Evolutionary conservation across 208 protist genomes (phyloP).

Genomic region (Trypanosoma theileri): DNA sequence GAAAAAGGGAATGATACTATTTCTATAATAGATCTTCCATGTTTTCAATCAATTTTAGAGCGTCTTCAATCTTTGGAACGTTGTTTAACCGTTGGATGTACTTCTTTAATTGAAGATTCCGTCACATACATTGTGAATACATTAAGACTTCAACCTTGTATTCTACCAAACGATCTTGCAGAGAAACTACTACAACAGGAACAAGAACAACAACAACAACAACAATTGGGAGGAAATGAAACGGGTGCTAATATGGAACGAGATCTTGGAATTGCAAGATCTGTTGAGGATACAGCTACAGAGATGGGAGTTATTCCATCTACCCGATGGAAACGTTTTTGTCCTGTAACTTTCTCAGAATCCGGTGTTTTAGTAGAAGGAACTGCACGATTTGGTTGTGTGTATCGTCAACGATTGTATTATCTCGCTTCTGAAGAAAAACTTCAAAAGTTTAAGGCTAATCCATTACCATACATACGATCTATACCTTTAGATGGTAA

Average conservation of each 20-base stretch:
- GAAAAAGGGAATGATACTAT: constrained; percentile 2
- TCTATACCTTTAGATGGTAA: constrained; percentile 32
- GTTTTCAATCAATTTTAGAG: constrained; percentile 28
- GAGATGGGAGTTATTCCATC: constrained; percentile 34
- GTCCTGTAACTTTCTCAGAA: constrained; percentile 76
- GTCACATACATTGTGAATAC: constrained; percentile 48
- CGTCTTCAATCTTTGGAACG: constrained; percentile 23
- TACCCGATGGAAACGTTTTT: constrained; percentile 72
- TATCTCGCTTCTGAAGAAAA: constrained; percentile 53
- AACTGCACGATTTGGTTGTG: constrained; percentile 51
- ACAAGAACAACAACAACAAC: not conserved
- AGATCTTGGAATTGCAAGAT: constrained; percentile 36
- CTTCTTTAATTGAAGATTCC: constrained; percentile 38
- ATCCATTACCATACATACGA: constrained; percentile 60
- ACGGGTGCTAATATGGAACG: constrained; percentile 16
- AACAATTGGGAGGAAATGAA: constrained; percentile 1
- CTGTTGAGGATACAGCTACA: constrained; percentile 40
- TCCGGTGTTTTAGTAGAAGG: constrained; percentile 78
- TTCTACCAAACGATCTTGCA: constrained; percentile 27
- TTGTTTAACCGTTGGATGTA: constrained; percentile 32
- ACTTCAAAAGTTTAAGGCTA: constrained; percentile 53
- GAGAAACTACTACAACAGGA: not conserved
- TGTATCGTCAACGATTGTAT: constrained; percentile 68
- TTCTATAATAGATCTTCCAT: constrained; percentile 18
- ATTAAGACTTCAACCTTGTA: constrained; percentile 45